Evolutionary conservation across 192 early-diverging fungal genomes (phyloP).

Genomic region (Coemansia sp.): DNA sequence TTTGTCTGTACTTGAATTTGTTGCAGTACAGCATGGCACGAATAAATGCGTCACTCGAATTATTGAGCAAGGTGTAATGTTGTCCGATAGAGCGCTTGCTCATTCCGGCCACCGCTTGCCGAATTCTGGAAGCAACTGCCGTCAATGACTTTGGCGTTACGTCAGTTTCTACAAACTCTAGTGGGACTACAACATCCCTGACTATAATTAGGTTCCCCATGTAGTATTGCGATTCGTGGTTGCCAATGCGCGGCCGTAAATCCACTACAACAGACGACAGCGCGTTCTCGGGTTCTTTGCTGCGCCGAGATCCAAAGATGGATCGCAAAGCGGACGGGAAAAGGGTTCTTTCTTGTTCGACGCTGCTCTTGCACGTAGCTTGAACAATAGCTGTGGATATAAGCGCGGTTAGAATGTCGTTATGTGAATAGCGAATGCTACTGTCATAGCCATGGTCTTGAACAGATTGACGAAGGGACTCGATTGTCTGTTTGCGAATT

Average conservation of each 20-base stretch:
- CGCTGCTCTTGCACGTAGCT: background rate
- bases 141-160: background rate
- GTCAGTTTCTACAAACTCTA: background rate
- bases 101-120: background rate
- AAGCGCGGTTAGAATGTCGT: slow-evolving; percentile 27
- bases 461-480: slow-evolving; percentile 1
- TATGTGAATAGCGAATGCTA: slow-evolving; percentile 6
- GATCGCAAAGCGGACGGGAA: background rate
- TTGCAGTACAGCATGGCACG: background rate
- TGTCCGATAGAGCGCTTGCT: background rate
- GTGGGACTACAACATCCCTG: background rate
- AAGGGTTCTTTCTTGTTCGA: background rate
- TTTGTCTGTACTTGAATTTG: background rate
- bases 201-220: background rate
- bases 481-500: background rate
- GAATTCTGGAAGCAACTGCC: background rate
- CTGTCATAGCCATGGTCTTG: too few species aligned
- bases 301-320: background rate
- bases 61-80: background rate
- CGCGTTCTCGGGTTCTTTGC: background rate
- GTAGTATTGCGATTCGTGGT: background rate
- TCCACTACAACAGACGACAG: background rate
- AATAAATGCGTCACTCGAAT: background rate
- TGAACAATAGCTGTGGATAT: slow-evolving; percentile 11
- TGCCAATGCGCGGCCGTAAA: background rate